Evolutionary conservation across 257 asterid genomes (phyloP).

Genomic region (Nicotiana paniculata): DNA sequence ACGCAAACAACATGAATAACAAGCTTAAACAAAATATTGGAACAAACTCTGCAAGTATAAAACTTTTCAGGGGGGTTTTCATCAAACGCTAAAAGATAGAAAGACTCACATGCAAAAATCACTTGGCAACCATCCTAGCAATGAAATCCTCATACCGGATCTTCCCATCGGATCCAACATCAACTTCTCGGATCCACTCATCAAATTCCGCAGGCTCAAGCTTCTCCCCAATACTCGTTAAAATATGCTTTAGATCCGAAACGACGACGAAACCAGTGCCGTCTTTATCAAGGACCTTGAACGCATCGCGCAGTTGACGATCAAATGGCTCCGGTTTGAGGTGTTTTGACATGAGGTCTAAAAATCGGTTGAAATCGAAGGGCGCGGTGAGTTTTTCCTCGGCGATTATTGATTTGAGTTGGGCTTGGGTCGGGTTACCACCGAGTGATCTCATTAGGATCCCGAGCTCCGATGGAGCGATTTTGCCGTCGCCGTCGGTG

Average conservation of each 20-base stretch:
- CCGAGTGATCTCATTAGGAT: slow-evolving; percentile 85
- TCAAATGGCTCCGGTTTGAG: slow-evolving; percentile 78
- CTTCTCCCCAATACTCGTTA: slow-evolving; percentile 83
- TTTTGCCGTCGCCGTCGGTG: slow-evolving; percentile 85
- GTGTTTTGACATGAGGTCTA: slow-evolving; percentile 59
- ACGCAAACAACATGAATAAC: not conserved
- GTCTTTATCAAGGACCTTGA: slow-evolving; percentile 85
- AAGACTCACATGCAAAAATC: slow-evolving; percentile 14
- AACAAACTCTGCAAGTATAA: not conserved
- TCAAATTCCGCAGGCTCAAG: slow-evolving; percentile 84
- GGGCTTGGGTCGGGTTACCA: slow-evolving; percentile 79
- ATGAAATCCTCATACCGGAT: slow-evolving; percentile 82
- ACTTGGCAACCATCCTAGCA: slow-evolving; percentile 83
- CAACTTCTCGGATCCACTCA: slow-evolving; percentile 96
- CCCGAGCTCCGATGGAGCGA: slow-evolving; percentile 78
- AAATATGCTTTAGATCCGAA: slow-evolving; percentile 79
- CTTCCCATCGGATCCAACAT: slow-evolving; percentile 86
- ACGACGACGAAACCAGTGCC: slow-evolving; percentile 66
- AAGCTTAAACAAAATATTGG: not conserved
- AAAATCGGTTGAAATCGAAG: slow-evolving; percentile 47
- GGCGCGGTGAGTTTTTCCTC: slow-evolving; percentile 50
- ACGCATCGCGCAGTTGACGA: slow-evolving; percentile 85
- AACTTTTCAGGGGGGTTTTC: not conserved
- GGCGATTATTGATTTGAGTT: slow-evolving; percentile 42
- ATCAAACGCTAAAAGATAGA: too few species aligned